Evolutionary conservation across 2,329 filamentous ascomycete species (phyloP).

Genomic region (Metarhizium album): DNA sequence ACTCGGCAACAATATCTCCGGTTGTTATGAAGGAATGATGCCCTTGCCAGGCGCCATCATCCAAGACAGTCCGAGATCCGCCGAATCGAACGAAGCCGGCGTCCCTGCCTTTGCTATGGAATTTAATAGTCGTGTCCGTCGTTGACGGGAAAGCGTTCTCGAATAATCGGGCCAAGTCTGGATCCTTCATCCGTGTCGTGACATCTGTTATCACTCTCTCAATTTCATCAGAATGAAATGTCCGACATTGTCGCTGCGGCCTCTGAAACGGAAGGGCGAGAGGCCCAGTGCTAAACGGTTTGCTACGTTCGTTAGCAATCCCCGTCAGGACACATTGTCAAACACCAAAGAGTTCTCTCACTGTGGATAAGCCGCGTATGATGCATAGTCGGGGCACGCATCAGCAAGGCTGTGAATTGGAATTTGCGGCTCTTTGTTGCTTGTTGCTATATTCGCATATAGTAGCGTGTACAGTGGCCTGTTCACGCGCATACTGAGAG

Average conservation of each 20-base stretch:
- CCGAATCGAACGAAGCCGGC: slow-evolving; percentile 25
- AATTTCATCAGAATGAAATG: slow-evolving; percentile 76
- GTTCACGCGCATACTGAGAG: neutral
- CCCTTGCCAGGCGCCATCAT: slow-evolving; percentile 64
- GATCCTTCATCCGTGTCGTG: slow-evolving; percentile 67
- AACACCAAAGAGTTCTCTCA: slow-evolving; percentile 14
- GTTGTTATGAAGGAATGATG: slow-evolving; percentile 90
- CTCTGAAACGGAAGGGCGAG: slow-evolving; percentile 77
- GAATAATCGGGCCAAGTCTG: slow-evolving; percentile 83
- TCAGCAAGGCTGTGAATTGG: slow-evolving; percentile 15
- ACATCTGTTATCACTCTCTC: slow-evolving; percentile 81
- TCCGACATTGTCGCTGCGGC: slow-evolving; percentile 70
- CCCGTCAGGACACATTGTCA: neutral
- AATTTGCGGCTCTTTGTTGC: neutral
- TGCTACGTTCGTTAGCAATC: slow-evolving; percentile 33
- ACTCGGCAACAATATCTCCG: slow-evolving; percentile 86
- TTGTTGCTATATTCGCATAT: neutral
- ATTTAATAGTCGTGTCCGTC: slow-evolving; percentile 79
- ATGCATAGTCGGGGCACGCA: slow-evolving; percentile 30
- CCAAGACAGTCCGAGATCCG: slow-evolving; percentile 19
- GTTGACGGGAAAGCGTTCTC: slow-evolving; percentile 86
- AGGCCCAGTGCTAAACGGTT: slow-evolving; percentile 69
- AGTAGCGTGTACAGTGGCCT: neutral
- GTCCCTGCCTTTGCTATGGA: slow-evolving; percentile 59
- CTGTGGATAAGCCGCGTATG: slow-evolving; percentile 29